A percentile compares a stretch with the other conserved stretches of the same genome.
These are phyloP conservation scores for Fraxinus angustifolia DNA, from an alignment of 305 asterid species.

Conservation along the genomic window DNA sequence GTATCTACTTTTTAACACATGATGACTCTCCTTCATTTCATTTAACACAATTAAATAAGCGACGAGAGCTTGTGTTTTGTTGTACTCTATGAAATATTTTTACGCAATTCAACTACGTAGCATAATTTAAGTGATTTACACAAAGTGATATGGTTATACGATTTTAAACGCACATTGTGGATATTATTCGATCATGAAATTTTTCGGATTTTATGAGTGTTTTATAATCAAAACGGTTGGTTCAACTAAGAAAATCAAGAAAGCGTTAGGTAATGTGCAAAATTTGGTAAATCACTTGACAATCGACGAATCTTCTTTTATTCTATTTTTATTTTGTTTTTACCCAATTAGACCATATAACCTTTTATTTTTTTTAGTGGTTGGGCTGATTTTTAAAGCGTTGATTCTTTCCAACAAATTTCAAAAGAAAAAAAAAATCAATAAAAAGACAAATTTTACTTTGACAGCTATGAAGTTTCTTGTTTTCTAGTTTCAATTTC, in stretches of 20 bases:
- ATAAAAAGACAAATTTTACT: not conserved
- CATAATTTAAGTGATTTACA: not conserved
- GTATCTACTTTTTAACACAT: not conserved
- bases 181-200: not conserved
- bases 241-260: not conserved
- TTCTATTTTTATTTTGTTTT: not conserved
- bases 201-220: not conserved
- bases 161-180: not conserved
- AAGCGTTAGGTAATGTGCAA: not conserved
- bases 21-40: not conserved
- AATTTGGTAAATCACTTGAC: not conserved
- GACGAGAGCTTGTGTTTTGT: not conserved
- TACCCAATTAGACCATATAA: not conserved
- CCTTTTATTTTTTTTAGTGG: not conserved
- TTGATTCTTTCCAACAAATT: not conserved
- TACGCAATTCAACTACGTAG: not conserved
- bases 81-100: not conserved
- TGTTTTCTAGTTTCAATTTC: not conserved
- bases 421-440: not conserved
- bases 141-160: not conserved
- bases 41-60: not conserved
- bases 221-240: not conserved
- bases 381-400: not conserved
- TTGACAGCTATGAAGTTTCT: not conserved
- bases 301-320: not conserved